phyloP scores from a whole-genome alignment of 805 yeast species.

The Wickerhamiella domercqiae region DNA sequence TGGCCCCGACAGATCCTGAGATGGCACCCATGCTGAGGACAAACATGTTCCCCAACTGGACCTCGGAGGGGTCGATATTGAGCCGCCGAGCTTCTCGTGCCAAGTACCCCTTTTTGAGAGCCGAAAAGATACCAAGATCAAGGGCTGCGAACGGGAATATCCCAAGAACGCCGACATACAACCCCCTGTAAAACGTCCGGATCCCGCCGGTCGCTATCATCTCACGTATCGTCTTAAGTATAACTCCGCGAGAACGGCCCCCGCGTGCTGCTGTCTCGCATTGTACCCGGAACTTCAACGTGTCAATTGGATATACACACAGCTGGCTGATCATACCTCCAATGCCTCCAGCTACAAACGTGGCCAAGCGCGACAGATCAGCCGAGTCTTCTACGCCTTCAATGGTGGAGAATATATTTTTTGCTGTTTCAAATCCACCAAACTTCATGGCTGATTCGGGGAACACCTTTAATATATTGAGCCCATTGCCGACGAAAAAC shows the following conservation, averaged over 20 bases:
- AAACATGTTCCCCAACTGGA: conserved; percentile 57
- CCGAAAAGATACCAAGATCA: conserved; percentile 84
- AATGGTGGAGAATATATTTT: conserved; percentile 50
- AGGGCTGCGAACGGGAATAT: conserved; percentile 96
- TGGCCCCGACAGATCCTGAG: conserved; percentile 91
- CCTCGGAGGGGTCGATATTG: conserved; percentile 45
- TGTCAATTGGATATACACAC: conserved; percentile 89
- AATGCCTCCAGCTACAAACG: conserved; percentile 86
- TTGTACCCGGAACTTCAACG: conserved; percentile 82
- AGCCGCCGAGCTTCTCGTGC: conserved; percentile 41
- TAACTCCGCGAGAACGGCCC: conserved; percentile 41
- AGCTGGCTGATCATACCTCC: conserved; percentile 93
- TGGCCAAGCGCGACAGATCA: conserved; percentile 57
- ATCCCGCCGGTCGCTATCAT: conserved; percentile 74
- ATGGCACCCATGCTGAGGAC: conserved; percentile 88
- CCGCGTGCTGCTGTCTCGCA: conserved; percentile 50
- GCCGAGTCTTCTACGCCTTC: conserved; percentile 64
- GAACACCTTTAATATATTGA: conserved; percentile 82
- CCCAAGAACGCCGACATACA: conserved; percentile 82
- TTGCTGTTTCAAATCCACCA: conserved; percentile 85
- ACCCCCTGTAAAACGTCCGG: conserved; percentile 68
- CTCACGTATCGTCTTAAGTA: conserved; percentile 52
- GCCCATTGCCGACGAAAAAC: conserved; percentile 90
- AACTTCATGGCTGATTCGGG: conserved; percentile 97
- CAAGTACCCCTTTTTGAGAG: conserved; percentile 64